Conservation (phyloP, 2,329 filamentous ascomycete species). For the Stemphylium vesicarium region DNA sequence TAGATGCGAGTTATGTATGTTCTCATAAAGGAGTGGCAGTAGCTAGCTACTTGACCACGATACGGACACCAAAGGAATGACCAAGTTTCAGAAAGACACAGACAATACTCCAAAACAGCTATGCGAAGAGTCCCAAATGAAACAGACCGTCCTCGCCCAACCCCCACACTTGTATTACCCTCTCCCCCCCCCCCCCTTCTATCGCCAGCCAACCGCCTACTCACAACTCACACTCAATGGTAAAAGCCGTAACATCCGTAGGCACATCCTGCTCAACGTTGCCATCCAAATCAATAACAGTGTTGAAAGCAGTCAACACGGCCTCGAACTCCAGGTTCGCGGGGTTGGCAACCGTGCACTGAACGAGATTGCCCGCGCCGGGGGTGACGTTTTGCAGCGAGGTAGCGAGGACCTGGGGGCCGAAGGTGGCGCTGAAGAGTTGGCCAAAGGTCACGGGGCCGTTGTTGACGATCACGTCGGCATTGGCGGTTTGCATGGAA, state of each 20-base stretch:
- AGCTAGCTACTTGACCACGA: constrained; percentile 3
- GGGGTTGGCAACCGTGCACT: constrained; percentile 3
- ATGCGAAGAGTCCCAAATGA: neutral
- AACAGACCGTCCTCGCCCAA: neutral
- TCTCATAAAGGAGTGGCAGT: constrained; percentile 6
- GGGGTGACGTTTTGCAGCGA: constrained; percentile 12
- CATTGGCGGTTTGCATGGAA: constrained; percentile 5
- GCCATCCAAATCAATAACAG: constrained; percentile 22
- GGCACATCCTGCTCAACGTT: neutral
- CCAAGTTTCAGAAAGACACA: neutral
- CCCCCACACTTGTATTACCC: neutral
- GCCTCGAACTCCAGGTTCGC: neutral
- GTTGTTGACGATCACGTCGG: constrained; percentile 5
- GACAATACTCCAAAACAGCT: neutral
- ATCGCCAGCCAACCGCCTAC: too few relatives aligned
- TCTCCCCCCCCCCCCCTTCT: too few relatives aligned
- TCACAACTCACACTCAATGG: constrained; percentile 13
- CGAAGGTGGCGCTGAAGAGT: constrained; percentile 5
- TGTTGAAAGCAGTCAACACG: constrained; percentile 15
- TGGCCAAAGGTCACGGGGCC: constrained; percentile 1
- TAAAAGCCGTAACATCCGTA: constrained; percentile 17
- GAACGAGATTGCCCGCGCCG: constrained; percentile 4
- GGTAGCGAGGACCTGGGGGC: constrained; percentile 2
- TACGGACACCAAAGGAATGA: constrained; percentile 3
- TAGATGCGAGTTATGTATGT: neutral